phyloP scores from a whole-genome alignment of 768 basidiomycete genomes.

The Boletus vinaceobasis region DNA sequence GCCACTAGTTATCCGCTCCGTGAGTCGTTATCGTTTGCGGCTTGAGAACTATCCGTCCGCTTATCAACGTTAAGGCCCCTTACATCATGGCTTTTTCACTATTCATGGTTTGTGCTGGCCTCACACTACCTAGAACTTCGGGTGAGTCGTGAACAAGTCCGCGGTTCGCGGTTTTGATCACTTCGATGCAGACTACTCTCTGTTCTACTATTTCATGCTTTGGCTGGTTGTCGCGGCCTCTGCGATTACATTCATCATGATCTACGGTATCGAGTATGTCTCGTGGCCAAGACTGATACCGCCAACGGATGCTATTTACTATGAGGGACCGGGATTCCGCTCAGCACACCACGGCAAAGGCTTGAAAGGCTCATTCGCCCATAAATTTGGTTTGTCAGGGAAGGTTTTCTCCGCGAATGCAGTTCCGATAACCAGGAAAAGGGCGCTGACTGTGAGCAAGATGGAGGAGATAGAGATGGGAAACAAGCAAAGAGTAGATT shows the following conservation, averaged over 20 bases:
- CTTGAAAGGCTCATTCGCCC: conserved; percentile 38
- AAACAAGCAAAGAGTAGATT: conserved; percentile 75
- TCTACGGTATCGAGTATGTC: conserved; percentile 93
- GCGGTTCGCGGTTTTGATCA: background rate
- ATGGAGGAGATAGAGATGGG: conserved; percentile 81
- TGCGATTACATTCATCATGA: conserved; percentile 67
- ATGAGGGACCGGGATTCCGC: conserved; percentile 84
- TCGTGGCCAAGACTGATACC: conserved; percentile 89
- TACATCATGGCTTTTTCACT: conserved; percentile 74
- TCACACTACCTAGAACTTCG: conserved; percentile 83
- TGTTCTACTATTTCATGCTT: conserved; percentile 79
- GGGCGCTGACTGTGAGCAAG: conserved; percentile 32
- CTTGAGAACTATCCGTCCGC: background rate
- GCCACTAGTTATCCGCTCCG: conserved; percentile 80
- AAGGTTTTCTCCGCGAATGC: conserved; percentile 38
- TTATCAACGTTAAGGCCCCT: conserved; percentile 62
- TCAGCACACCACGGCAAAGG: conserved; percentile 78
- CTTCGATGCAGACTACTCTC: conserved; percentile 64
- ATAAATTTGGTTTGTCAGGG: conserved; percentile 34
- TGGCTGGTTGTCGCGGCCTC: conserved; percentile 67
- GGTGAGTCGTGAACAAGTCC: conserved; percentile 47
- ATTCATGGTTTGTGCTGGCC: conserved; percentile 84
- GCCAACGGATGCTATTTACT: conserved; percentile 75
- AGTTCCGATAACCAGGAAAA: conserved; percentile 36
- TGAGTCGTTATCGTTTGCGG: conserved; percentile 44